Evolutionary conservation across 2,329 filamentous ascomycete species (phyloP), one percentile per base, ranked within the genome.

Genomic region (Endocalyx cinctus): DNA sequence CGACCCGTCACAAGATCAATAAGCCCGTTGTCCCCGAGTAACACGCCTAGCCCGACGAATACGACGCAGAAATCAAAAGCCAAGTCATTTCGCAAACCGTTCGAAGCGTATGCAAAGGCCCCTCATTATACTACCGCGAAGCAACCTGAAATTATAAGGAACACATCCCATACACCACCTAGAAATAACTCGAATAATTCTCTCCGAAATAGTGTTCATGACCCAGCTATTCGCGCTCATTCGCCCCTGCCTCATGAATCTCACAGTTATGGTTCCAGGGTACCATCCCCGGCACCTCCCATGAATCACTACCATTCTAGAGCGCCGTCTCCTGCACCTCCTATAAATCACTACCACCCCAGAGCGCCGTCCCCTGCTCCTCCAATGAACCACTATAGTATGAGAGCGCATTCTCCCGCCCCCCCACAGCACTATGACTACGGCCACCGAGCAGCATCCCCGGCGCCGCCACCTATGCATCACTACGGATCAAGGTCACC

Each of bases 1-100:
- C 81, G 86, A 37, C 92, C 92, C 39, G 78, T 80, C 50, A 70
- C 69, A 27, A 67, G 80, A 54, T 71, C 74, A 18, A 69, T 67
- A 33, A 81, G 77, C 48, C 75, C 77, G 2, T 62, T 87, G 62
- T 66, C 79, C 43, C 65, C 46, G 41, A 72, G 67, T 46, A 71
- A 67, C 50, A 67, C 74, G 2, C 70, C 74, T 27, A 73, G 70
- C 38, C 69, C 76, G 29, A 68, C 63, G 38, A 70, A 67, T 46
- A 68, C 68, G 16, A 67, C 74, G 2, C 70, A 77, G 17, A 82
- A 70, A 45, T 72, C 74, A 57, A 58, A 81, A 53, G 70, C 72
- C 15, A 79, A 71, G 55, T 73, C 76, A 2, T 81, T 80, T 47
- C 73, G 79, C 43, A 81, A 79, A 43, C 78, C 79, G 0, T 83